A percentile compares a stretch with the other conserved stretches of the same genome.
phyloP scores from a whole-genome alignment of 2,329 filamentous ascomycete species.

The Penicillium glabrum region DNA sequence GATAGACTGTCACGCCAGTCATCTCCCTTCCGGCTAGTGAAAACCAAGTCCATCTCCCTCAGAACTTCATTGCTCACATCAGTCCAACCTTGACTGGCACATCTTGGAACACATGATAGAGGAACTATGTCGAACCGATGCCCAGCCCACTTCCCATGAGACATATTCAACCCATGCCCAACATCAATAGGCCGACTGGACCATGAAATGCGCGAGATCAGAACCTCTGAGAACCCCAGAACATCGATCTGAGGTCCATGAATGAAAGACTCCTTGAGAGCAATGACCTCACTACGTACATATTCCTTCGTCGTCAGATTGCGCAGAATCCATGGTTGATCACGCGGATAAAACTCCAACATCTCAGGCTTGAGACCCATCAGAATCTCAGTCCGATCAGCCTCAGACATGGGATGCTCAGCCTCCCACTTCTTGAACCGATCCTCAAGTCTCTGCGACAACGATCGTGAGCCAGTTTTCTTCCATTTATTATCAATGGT shows the following conservation, averaged over 20 bases:
- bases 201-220: slow-evolving; percentile 30
- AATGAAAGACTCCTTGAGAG: slow-evolving; percentile 25
- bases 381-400: slow-evolving; percentile 14
- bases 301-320: slow-evolving; percentile 35
- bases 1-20: slow-evolving; percentile 15
- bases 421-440: slow-evolving; percentile 11
- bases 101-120: slow-evolving; percentile 10
- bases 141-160: slow-evolving; percentile 29
- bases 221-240: slow-evolving; percentile 29
- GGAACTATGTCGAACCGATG: slow-evolving; percentile 32
- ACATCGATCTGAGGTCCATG: slow-evolving; percentile 28
- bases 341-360: slow-evolving; percentile 24
- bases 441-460: slow-evolving; percentile 15
- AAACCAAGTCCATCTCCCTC: slow-evolving; percentile 21
- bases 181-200: slow-evolving; percentile 9
- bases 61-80: slow-evolving; percentile 29
- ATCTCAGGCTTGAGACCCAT: slow-evolving; percentile 17
- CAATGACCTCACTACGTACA: slow-evolving; percentile 29
- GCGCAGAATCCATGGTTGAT: slow-evolving; percentile 32
- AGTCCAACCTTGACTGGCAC: slow-evolving; percentile 18
- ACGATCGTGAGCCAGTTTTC: slow-evolving; percentile 3
- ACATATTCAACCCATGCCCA: slow-evolving; percentile 9
- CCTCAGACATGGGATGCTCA: slow-evolving; percentile 9
- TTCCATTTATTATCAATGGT: slow-evolving; percentile 6
- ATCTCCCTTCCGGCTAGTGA: slow-evolving; percentile 12